These are phyloP conservation scores for Chaetomiaceae sp. DNA, from an alignment of 2,329 filamentous ascomycete species.

Conservation along the genomic window DNA sequence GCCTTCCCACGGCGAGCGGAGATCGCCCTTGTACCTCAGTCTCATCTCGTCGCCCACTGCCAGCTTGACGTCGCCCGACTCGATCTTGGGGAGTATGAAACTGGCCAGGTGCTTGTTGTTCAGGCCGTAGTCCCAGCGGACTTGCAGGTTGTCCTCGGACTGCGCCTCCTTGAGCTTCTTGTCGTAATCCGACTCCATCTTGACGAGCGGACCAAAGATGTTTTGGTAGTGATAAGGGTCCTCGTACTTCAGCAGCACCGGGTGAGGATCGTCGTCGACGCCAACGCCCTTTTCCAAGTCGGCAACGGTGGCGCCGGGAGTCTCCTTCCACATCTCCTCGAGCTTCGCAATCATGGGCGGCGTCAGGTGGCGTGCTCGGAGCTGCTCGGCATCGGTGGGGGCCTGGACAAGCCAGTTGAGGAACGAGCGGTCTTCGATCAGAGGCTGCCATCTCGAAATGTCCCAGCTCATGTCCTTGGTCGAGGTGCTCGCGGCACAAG, in stretches of 20 bases:
- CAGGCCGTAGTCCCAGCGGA: constrained; percentile 90
- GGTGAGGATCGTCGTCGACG: constrained; percentile 91
- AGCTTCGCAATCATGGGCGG: constrained; percentile 93
- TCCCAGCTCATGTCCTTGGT: constrained; percentile 99
- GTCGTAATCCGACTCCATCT: constrained; percentile 99
- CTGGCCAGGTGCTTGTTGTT: constrained; percentile 97
- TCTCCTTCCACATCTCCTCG: constrained; percentile 98
- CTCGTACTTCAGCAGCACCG: constrained; percentile 88
- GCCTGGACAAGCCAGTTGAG: constrained; percentile 86
- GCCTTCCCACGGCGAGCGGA: constrained; percentile 90
- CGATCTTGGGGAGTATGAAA: constrained; percentile 93
- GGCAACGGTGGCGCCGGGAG: constrained; percentile 78
- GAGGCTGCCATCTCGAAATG: constrained; percentile 91
- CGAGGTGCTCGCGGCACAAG: constrained; percentile 88
- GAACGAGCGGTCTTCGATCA: constrained; percentile 96
- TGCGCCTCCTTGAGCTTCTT: constrained; percentile 98
- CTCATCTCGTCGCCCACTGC: constrained; percentile 99
- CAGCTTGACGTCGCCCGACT: constrained; percentile 95
- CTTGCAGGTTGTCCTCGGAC: constrained; percentile 89
- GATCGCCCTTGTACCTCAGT: constrained; percentile 89
- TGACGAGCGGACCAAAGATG: constrained; percentile 94
- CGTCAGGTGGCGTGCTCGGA: constrained; percentile 87
- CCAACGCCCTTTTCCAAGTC: constrained; percentile 88
- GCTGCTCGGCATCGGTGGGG: constrained; percentile 90
- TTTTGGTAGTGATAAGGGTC: constrained; percentile 99